Evolutionary conservation across 1,139 yeast species (phyloP).

Genomic region (Blastobotrys raffinosifermentans): DNA sequence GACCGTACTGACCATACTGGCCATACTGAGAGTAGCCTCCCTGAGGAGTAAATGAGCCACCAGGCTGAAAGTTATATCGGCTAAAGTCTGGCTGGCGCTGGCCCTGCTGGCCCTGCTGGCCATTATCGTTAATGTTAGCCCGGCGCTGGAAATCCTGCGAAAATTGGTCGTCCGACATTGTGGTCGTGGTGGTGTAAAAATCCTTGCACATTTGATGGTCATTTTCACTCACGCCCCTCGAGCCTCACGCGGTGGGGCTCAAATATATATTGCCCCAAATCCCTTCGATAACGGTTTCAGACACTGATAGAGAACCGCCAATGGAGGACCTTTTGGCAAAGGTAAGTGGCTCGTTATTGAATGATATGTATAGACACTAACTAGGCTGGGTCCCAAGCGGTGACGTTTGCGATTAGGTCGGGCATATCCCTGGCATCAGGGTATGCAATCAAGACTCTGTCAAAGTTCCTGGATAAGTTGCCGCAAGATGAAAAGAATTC

Average conservation of each 20-base stretch:
- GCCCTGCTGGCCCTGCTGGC: constrained; percentile 11
- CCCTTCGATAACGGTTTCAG: too few relatives aligned
- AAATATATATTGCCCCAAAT: too few relatives aligned
- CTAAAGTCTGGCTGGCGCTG: constrained; percentile 10
- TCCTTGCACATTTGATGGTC: too few relatives aligned
- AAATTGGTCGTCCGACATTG: constrained; percentile 14
- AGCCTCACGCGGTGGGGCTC: too few relatives aligned
- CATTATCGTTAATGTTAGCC: constrained; percentile 10
- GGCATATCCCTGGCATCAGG: constrained; percentile 74
- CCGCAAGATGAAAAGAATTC: constrained; percentile 52
- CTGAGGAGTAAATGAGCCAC: constrained; percentile 19
- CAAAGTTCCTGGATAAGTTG: constrained; percentile 52
- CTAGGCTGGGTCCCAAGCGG: constrained; percentile 71
- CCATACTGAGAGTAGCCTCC: constrained; percentile 31
- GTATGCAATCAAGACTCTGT: constrained; percentile 63
- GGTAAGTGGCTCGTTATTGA: constrained; percentile 5
- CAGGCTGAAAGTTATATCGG: constrained; percentile 18
- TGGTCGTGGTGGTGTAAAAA: too few relatives aligned
- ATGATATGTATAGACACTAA: neutral
- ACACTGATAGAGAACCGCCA: constrained; percentile 3
- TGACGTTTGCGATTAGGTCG: constrained; percentile 71
- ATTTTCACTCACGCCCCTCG: too few relatives aligned
- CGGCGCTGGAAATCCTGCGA: constrained; percentile 14
- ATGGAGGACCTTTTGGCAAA: constrained; percentile 17
- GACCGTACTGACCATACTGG: constrained; percentile 44